Evolutionary conservation across 306 rosid genomes (phyloP).

Genomic region (Prosopis cineraria): DNA sequence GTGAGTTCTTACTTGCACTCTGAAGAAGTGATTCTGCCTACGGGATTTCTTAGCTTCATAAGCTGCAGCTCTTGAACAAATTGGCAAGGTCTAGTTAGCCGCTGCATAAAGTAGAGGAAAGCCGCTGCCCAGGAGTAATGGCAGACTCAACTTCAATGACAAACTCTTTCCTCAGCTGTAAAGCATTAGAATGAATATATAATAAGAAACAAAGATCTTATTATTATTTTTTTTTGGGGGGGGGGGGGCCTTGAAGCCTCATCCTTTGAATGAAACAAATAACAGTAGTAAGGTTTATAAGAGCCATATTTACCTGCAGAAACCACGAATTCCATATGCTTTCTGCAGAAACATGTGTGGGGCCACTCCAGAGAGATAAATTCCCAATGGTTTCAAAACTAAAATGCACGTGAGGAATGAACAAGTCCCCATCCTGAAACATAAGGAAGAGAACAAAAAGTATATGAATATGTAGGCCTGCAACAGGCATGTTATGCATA

Average conservation of each 20-base stretch:
- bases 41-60: background rate
- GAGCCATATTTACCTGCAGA: background rate
- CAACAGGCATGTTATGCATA: background rate
- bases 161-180: background rate
- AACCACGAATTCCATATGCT: background rate
- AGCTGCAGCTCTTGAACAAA: background rate
- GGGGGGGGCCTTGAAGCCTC: too few relatives aligned
- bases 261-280: background rate
- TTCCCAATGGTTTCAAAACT: background rate
- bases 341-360: background rate
- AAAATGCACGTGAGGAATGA: background rate
- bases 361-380: slow-evolving; percentile 1
- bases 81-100: background rate
- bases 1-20: background rate
- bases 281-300: background rate
- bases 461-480: background rate
- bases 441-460: background rate
- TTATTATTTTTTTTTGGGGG: too few relatives aligned
- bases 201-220: background rate
- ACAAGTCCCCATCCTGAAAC: background rate
- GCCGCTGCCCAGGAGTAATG: background rate
- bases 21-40: background rate
- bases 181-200: background rate
- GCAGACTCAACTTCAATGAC: background rate
- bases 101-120: background rate